phyloP scores from a whole-genome alignment of 2,329 filamentous ascomycete genomes.

The Xylaria sp. region DNA sequence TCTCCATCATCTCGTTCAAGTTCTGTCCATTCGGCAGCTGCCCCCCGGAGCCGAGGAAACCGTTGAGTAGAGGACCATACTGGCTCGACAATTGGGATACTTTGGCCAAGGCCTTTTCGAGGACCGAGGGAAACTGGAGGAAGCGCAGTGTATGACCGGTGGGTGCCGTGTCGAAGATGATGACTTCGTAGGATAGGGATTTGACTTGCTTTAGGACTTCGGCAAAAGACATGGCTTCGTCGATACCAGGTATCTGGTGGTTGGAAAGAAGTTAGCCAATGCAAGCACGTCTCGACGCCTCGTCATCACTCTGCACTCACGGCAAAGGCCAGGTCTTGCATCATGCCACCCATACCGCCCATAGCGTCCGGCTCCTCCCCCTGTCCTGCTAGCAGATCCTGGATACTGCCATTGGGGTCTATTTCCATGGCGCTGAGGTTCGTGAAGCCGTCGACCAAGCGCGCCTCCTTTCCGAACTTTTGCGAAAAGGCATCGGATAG shows the following conservation, averaged over 20 bases:
- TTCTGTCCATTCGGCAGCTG: slow-evolving; percentile 88
- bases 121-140: slow-evolving; percentile 95
- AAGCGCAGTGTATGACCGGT: slow-evolving; percentile 98
- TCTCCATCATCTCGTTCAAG: slow-evolving; percentile 88
- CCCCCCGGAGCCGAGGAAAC: slow-evolving; percentile 80
- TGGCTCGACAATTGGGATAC: slow-evolving; percentile 91
- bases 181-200: slow-evolving; percentile 96
- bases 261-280: slow-evolving; percentile 14
- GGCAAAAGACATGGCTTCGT: slow-evolving; percentile 99
- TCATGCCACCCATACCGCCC: slow-evolving; percentile 88
- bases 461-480: slow-evolving; percentile 98
- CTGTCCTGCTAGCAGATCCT: slow-evolving; percentile 83
- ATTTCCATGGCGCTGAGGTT: slow-evolving; percentile 99
- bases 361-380: slow-evolving; percentile 66
- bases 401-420: slow-evolving; percentile 96
- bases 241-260: slow-evolving; percentile 88
- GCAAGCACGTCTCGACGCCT: not conserved
- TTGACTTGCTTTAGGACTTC: slow-evolving; percentile 99
- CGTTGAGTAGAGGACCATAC: slow-evolving; percentile 95
- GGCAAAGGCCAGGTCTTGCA: slow-evolving; percentile 97
- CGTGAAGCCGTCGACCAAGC: slow-evolving; percentile 86
- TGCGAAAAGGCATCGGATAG: slow-evolving; percentile 96
- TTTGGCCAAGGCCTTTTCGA: slow-evolving; percentile 98
- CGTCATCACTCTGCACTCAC: slow-evolving; percentile 55
- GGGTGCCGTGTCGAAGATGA: slow-evolving; percentile 98